Percentiles rank a stretch among this genome's conserved stretches.
Evolutionary conservation across 1,139 yeast genomes (phyloP).

Genomic region (Candida sanyaensis): DNA sequence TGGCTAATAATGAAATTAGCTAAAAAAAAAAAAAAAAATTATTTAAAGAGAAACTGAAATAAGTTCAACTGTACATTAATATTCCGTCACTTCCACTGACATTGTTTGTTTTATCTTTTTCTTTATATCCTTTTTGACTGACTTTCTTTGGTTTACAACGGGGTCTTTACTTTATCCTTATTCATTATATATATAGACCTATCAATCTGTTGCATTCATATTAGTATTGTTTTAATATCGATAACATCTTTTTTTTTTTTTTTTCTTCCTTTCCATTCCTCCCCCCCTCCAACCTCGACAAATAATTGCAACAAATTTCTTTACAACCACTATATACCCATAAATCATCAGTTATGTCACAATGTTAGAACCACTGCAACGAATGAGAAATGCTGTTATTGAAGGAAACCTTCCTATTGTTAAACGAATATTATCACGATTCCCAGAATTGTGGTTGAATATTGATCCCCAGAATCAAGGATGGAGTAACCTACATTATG

Average conservation of each 20-base stretch:
- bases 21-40: background rate
- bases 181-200: no score
- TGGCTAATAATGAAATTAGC: background rate
- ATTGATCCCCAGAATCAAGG: slow-evolving; percentile 69
- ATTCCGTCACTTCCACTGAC: background rate
- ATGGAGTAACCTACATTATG: slow-evolving; percentile 89
- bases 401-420: slow-evolving; percentile 75
- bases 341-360: slow-evolving; percentile 2
- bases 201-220: no score
- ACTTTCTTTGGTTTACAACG: background rate
- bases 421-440: slow-evolving; percentile 66
- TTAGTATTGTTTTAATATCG: no score
- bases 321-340: background rate
- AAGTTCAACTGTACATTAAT: background rate
- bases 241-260: no score
- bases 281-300: background rate
- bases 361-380: slow-evolving; percentile 63
- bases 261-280: no score
- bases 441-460: slow-evolving; percentile 77
- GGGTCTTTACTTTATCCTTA: background rate
- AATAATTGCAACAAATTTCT: background rate
- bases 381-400: slow-evolving; percentile 75
- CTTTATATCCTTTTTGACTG: background rate
- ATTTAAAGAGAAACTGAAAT: background rate
- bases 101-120: no score